Evolutionary conservation across 352 stramenopile species (phyloP), one percentile per base, ranked within the genome.

Genomic region (Phytophthora vignae): DNA sequence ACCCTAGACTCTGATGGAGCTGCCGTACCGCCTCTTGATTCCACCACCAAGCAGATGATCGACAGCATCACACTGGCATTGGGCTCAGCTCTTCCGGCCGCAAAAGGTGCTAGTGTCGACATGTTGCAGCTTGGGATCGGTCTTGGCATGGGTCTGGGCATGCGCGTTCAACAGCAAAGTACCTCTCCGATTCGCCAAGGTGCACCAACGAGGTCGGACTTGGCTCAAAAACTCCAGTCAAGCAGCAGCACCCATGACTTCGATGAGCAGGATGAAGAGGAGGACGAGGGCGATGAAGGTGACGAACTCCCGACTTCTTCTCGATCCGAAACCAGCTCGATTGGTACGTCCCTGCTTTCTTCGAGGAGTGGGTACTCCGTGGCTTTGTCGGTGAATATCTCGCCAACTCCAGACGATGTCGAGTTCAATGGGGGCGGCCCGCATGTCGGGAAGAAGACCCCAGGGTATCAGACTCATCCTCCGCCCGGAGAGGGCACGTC

Each of bases 61-160:
- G 76, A 87, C 10, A 90, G 75, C 22, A 92, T 96, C 69, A 91
- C 89, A 3, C 83, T 90, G 71, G 88, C 88, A 1, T 74, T 96
- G 1, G 82, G 84, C 4, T 78, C 76, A 7, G 82, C 83, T 31
- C 70, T 92, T 54, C 73, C 76, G n/a, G 67, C 65, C 0, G 31
- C 66, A 9, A 72, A 67, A 64, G 72, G 67, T 14, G 19, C 56
- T 29, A 52, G 71, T 14, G 83, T 85, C 9, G 82, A 94, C 29
- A 92, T 92, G 76, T 67, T 96, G 14, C 90, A 96, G 56, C 78
- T 95, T 22, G 85, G 87, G 1, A 90, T 98, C 33, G 88, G 91
- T 44, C 76, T 98, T 27, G 95, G 94, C 1, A 93, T 98, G 83
- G 94, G 95, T 1, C 83, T 98, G 25, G 91, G 91, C 7, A 79